These are phyloP conservation scores for Haematococcus lacustris DNA, from an alignment of 139 green algal species.

Conservation along the genomic window DNA sequence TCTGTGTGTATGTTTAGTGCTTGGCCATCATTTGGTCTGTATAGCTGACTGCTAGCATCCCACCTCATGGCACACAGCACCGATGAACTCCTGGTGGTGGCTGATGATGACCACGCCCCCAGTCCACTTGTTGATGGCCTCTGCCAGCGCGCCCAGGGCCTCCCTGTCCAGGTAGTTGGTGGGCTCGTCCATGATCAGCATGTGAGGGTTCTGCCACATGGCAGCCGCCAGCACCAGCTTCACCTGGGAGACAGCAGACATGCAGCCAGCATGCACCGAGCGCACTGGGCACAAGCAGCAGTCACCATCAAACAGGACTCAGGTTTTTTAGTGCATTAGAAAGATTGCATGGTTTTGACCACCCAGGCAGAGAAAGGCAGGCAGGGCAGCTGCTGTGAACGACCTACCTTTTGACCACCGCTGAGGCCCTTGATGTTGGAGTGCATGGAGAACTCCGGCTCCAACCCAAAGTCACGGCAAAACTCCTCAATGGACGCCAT, in stretches of 20 bases:
- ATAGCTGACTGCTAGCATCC: slow-evolving; percentile 4
- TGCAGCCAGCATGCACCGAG: background rate
- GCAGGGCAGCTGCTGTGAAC: no score
- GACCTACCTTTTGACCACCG: slow-evolving; percentile 13
- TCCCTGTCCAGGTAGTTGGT: slow-evolving; percentile 88
- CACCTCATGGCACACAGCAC: slow-evolving; percentile 30
- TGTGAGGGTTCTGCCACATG: slow-evolving; percentile 78
- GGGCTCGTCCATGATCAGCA: slow-evolving; percentile 84
- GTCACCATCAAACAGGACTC: no score
- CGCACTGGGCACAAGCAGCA: background rate
- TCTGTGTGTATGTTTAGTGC: background rate
- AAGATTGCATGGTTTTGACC: no score
- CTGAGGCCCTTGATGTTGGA: slow-evolving; percentile 63
- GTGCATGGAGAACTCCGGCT: slow-evolving; percentile 86
- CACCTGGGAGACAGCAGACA: slow-evolving; percentile 68
- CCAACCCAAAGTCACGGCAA: slow-evolving; percentile 83
- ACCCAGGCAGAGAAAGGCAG: no score
- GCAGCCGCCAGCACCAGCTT: slow-evolving; percentile 71
- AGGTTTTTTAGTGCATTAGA: no score
- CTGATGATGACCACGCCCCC: slow-evolving; percentile 39
- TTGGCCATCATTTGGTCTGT: background rate
- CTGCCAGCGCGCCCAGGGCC: slow-evolving; percentile 71
- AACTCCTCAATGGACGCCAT: slow-evolving; percentile 76
- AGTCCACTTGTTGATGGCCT: slow-evolving; percentile 60
- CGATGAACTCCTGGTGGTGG: slow-evolving; percentile 40